phyloP scores from a whole-genome alignment of 140 eudicot genomes.

The Bidens hawaiensis region DNA sequence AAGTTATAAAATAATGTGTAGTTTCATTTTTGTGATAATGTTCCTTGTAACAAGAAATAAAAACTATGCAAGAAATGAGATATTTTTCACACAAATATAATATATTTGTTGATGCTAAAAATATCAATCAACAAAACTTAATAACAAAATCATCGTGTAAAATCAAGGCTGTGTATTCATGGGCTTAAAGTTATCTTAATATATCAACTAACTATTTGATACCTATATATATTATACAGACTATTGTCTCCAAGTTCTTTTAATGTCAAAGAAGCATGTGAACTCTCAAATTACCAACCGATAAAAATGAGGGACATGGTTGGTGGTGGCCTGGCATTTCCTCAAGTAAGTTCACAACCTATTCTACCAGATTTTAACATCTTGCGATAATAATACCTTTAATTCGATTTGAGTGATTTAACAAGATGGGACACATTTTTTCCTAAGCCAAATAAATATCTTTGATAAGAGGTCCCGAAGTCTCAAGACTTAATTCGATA shows the following conservation, averaged over 20 bases:
- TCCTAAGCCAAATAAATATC: not conserved
- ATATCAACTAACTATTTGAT: not conserved
- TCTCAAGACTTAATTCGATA: not conserved
- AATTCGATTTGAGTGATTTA: not conserved
- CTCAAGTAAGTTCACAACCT: not conserved
- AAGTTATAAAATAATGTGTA: not conserved
- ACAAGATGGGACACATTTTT: not conserved
- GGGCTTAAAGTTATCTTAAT: not conserved
- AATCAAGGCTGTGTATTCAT: not conserved
- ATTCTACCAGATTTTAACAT: not conserved
- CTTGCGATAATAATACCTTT: not conserved
- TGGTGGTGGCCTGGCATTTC: not conserved
- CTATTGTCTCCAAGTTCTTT: not conserved
- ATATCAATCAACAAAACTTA: not conserved
- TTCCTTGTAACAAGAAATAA: too few species aligned
- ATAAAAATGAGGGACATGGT: not conserved
- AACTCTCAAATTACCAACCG: too few species aligned
- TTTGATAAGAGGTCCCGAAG: not conserved
- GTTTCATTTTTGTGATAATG: not conserved
- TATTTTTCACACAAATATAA: not conserved
- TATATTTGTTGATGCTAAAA: not conserved
- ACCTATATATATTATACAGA: not conserved
- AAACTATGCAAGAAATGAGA: not conserved
- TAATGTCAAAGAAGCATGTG: not conserved
- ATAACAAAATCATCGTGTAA: too few species aligned